Evolutionary conservation across 345 rosid genomes (phyloP), one percentile per base, ranked within the genome.

Genomic region (Bruguiera sexangula): DNA sequence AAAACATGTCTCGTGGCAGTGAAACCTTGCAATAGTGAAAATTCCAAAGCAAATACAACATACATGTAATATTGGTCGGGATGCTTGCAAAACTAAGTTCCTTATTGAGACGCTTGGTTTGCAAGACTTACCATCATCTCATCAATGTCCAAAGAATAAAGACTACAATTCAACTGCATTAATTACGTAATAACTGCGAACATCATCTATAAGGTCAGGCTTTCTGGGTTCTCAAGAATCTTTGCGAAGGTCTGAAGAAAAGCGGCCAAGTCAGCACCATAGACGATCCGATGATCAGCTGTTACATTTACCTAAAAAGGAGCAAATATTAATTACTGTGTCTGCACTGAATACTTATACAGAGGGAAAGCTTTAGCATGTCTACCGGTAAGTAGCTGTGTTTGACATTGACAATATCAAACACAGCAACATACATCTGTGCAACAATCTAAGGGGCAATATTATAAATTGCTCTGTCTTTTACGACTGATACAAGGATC

Each of bases 191-290:
- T 67, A 53, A 67, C 20, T 27, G 31, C 0, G 27, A 48, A 69
- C 51, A 32, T 39, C 55, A 71, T 79, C 86, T 90, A 95, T 66
- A 91, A 76, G 64, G 97, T 89, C 71, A 95, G 84, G 83, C 88
- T 81, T 59, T 88, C 96, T 29, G 99, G 96, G 80, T 88, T 86
- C 83, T 86, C 89, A 58, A 95, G 60, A 52, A 95, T 92, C 89
- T 88, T 88, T 65, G 97, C 83, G 71, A 95, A 92, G n/a, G 97
- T 95, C 77, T 86, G 88, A 60, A 95, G 96, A 84, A 89, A 92
- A 63, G 93, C 87, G 15, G 99, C 97, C 82, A 92, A 85, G 82
- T 95, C 97, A 66, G 99, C 99, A 62, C 99, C 97, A 46, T 95
- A 95, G 20, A 92, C 61, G 39, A 95, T 89, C 29, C 96, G 86